phyloP scores from a whole-genome alignment of 345 rosid genomes.

The Citrus cavaleriei region DNA sequence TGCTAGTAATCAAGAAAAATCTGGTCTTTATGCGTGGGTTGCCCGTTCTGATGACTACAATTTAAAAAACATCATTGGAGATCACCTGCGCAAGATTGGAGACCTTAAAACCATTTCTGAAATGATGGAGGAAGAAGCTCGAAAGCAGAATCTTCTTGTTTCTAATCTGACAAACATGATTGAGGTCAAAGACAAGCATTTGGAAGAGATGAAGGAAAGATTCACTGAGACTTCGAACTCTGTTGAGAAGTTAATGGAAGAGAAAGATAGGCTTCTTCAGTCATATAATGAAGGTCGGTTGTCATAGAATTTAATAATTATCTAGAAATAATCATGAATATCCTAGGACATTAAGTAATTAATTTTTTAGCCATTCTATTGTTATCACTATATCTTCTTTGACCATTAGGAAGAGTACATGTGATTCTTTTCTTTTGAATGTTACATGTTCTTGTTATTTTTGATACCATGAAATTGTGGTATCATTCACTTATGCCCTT shows the following conservation, averaged over 20 bases:
- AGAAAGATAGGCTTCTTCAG: constrained; percentile 77
- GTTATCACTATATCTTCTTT: not conserved
- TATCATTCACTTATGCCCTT: not conserved
- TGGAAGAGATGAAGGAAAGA: constrained; percentile 55
- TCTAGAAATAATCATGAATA: constrained; percentile 6
- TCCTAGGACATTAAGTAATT: not conserved
- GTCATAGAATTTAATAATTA: not conserved
- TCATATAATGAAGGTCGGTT: constrained; percentile 71
- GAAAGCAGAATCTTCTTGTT: constrained; percentile 69
- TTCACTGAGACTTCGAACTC: constrained; percentile 50
- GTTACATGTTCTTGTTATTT: not conserved
- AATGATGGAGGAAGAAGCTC: constrained; percentile 81
- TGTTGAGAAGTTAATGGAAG: constrained; percentile 48
- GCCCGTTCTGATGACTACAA: constrained; percentile 85
- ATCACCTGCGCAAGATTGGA: constrained; percentile 65
- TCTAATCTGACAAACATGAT: constrained; percentile 48
- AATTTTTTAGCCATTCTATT: not conserved
- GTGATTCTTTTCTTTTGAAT: not conserved
- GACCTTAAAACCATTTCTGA: constrained; percentile 75
- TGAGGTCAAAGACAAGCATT: constrained; percentile 48
- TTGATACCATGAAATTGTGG: not conserved
- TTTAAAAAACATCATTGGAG: constrained; percentile 59
- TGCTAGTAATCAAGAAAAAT: constrained; percentile 33
- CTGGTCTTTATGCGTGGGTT: constrained; percentile 86
- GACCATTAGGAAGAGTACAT: not conserved